phyloP scores from a whole-genome alignment of 2,329 filamentous ascomycete species.

The Ceratocystiopsis sp. region DNA sequence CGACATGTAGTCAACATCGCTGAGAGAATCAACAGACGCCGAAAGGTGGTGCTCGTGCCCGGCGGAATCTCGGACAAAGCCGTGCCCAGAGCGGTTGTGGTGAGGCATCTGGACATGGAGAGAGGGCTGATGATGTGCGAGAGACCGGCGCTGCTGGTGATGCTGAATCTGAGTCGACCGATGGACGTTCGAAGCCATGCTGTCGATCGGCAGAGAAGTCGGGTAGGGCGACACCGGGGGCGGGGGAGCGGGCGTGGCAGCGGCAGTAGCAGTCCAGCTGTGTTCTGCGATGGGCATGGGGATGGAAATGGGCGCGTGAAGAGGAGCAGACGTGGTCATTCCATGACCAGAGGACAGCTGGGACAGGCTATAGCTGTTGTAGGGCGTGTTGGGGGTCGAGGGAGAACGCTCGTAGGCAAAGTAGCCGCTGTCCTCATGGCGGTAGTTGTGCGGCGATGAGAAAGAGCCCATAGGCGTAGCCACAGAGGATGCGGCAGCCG shows the following conservation, averaged over 20 bases:
- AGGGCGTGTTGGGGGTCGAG: conserved; percentile 29
- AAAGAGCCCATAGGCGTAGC: conserved; percentile 6
- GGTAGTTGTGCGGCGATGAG: conserved; percentile 15
- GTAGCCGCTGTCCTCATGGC: conserved; percentile 20
- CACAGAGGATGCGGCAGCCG: conserved; percentile 1
- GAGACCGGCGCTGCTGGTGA: conserved; percentile 1
- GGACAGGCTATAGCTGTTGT: conserved; percentile 23
- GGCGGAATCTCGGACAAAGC: too few species aligned
- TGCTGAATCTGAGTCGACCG: neutral
- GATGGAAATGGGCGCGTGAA: conserved; percentile 4
- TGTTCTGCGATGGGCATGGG: conserved; percentile 4
- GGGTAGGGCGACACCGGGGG: too few species aligned
- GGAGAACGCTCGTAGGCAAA: conserved; percentile 20
- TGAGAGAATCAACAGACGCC: conserved; percentile 40
- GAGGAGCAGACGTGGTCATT: conserved; percentile 1
- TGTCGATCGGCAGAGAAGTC: neutral
- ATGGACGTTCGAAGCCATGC: neutral
- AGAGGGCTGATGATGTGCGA: conserved; percentile 1
- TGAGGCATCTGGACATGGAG: conserved; percentile 2
- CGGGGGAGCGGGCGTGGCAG: too few species aligned
- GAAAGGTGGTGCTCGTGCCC: conserved; percentile 27
- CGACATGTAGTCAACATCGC: conserved; percentile 44
- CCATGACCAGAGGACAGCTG: conserved; percentile 18
- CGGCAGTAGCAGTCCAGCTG: conserved; percentile 3
- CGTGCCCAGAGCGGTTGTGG: neutral